Percentiles rank a stretch among this genome's conserved stretches.
Evolutionary conservation across 2,329 filamentous ascomycete species (phyloP).

Genomic region (Tolypocladium ophioglossoides): DNA sequence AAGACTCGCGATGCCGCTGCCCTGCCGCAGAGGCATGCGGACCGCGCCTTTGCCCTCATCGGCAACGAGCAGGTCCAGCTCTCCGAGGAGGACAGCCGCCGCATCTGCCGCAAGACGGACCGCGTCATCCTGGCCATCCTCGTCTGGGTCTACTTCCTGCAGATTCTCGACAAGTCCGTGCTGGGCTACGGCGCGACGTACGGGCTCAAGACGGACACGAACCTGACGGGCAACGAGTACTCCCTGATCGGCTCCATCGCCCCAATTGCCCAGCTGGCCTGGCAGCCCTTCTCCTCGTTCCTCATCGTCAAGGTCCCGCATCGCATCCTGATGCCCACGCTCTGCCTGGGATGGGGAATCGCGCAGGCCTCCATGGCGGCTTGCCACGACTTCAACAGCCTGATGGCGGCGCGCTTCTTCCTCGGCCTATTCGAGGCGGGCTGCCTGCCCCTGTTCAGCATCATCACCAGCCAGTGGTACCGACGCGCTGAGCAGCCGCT

Average conservation of each 20-base stretch:
- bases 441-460: conserved; percentile 34
- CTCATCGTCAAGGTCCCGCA: conserved; percentile 52
- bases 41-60: conserved; percentile 2
- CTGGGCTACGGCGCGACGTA: conserved; percentile 49
- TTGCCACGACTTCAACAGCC: conserved; percentile 33
- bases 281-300: conserved; percentile 48
- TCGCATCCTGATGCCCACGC: conserved; percentile 43
- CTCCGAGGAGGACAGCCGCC: conserved; percentile 14
- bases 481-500: conserved; percentile 46
- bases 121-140: conserved; percentile 43
- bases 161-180: conserved; percentile 48
- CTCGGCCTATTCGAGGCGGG: conserved; percentile 40
- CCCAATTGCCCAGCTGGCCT: conserved; percentile 48
- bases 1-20: background rate
- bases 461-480: conserved; percentile 39
- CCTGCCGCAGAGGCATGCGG: background rate
- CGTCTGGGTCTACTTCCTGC: conserved; percentile 48
- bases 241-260: conserved; percentile 46
- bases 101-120: conserved; percentile 52
- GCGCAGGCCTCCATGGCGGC: conserved; percentile 35
- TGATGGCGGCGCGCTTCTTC: conserved; percentile 39
- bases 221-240: conserved; percentile 43
- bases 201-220: conserved; percentile 36
- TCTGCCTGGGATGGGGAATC: conserved; percentile 34
- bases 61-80: conserved; percentile 3